Evolutionary conservation across 768 basidiomycete genomes (phyloP), one percentile per base, ranked within the genome.

Genomic region (Lactarius psammicola): DNA sequence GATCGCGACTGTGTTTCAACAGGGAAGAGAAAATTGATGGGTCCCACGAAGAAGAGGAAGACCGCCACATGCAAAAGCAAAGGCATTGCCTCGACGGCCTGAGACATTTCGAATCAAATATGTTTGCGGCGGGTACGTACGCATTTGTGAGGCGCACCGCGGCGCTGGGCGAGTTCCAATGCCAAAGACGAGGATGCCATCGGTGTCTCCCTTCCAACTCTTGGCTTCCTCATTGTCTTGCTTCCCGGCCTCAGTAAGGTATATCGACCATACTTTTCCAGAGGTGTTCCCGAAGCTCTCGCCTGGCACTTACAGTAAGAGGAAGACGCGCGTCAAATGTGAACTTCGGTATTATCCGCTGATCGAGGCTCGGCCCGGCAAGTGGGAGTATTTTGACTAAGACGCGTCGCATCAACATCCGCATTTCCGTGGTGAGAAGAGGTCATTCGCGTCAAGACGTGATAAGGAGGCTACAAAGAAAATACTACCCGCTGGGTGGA

Each of bases 251-350:
- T 51, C 46, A n/a, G 33, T 20, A 26, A 65, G 53, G 20, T 55
- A 65, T 38, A n/a, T n/a, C n/a, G n/a, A n/a, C n/a, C n/a, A n/a
- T n/a, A n/a, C n/a, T n/a, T n/a, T n/a, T n/a, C n/a, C n/a, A n/a
- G n/a, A n/a, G n/a, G n/a, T n/a, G n/a, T n/a, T n/a, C n/a, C 44
- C 60, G 28, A 40, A 56, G 34, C 62, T 56, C 28, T 59, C 40
- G 17, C 51, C 36, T 60, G 33, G 15, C 33, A 34, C 13, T 17
- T 40, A 18, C 17, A 40, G 38, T 40, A 40, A 40, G 38, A 40
- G 38, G 2, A 40, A 40, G 38, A 15, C 13, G n/a, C n/a, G n/a
- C n/a, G n/a, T n/a, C n/a, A n/a, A n/a, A n/a, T n/a, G n/a, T n/a
- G 31, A 33, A 7, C 31, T 33, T 33, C 31, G 31, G 31, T 33